These are phyloP conservation scores for Kodamaea kaohsiungensis DNA, from an alignment of 805 yeast genomes.

Conservation along the genomic window DNA sequence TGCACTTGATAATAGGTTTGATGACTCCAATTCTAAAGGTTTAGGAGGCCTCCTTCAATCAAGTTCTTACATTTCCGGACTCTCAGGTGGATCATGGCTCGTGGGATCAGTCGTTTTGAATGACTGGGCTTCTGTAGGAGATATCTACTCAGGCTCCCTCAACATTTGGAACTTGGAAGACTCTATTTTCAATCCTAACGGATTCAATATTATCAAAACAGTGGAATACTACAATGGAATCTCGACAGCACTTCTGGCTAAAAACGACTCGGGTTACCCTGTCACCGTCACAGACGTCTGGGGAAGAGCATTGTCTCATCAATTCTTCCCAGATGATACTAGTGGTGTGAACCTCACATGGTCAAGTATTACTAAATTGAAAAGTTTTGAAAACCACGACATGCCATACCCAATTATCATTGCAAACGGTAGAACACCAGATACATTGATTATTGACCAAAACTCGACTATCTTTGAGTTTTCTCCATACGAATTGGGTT, in stretches of 20 bases:
- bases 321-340: constrained; percentile 28
- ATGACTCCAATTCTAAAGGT: constrained; percentile 25
- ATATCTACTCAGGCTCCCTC: constrained; percentile 24
- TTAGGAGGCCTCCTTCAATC: constrained; percentile 37
- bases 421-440: constrained; percentile 65
- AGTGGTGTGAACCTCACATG: constrained; percentile 29
- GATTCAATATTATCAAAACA: constrained; percentile 55
- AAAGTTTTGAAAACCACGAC: constrained; percentile 27
- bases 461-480: constrained; percentile 64
- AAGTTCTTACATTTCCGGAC: constrained; percentile 20
- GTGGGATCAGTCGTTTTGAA: constrained; percentile 50
- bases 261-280: constrained; percentile 36
- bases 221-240: constrained; percentile 47
- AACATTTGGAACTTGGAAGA: constrained; percentile 68
- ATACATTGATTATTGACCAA: constrained; percentile 50
- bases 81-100: constrained; percentile 59
- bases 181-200: constrained; percentile 63
- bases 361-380: constrained; percentile 24
- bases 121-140: constrained; percentile 35
- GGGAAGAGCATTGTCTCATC: constrained; percentile 42
- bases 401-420: constrained; percentile 44
- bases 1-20: constrained; percentile 13
- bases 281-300: constrained; percentile 41
- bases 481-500: constrained; percentile 41
- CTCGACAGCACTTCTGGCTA: constrained; percentile 23